Evolutionary conservation across 2,329 filamentous ascomycete genomes (phyloP), one percentile per base, ranked within the genome.

Genomic region (Fusarium fujikuroi): DNA sequence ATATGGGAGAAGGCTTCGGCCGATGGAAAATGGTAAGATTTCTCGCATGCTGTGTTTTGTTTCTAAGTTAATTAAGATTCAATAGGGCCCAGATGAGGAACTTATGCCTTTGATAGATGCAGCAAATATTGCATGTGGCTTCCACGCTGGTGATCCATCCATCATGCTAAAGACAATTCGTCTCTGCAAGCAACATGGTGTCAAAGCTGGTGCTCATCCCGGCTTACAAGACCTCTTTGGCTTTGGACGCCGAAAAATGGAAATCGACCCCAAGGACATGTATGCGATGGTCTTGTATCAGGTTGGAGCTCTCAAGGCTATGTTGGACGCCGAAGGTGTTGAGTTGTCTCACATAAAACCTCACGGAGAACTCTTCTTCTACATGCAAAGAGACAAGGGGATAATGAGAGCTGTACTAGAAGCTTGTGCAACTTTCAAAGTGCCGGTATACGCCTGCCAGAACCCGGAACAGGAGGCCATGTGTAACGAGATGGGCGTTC

Each of bases 221-320:
- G 89, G 90, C 3, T 82, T 92, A 2, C 89, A 88, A n/a, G 90
- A 92, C 77, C 84, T 91, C 28, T 85, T 89, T 80, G 90, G 90
- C 14, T 92, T 92, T 74, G 90, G 90, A 5, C 83, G 90, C 4
- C 85, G 90, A 23, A 86, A 89, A 69, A 91, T 92, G 79, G 87
- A 88, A 49, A 84, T 92, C 74, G 81, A 84, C 2, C 84, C 87
- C 2, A 87, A 87, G 23, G 89, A 91, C 73, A 81, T 89, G 68
- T 88, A 87, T 3, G 87, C 88, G 12, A 86, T 88, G 69, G 84
- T 88, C 2, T 80, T 90, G 37, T 92, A 92, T 79, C 90, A 92
- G 76, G 86, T 92, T 39, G 90, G 90, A 4, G 89, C 90, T 0
- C 81, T 92, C 4, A 86, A 89, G 68, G 90, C 82, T 2, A 89